These are phyloP conservation scores for Mycena citricolor DNA, from an alignment of 1,284 basidiomycete genomes.

Conservation along the genomic window DNA sequence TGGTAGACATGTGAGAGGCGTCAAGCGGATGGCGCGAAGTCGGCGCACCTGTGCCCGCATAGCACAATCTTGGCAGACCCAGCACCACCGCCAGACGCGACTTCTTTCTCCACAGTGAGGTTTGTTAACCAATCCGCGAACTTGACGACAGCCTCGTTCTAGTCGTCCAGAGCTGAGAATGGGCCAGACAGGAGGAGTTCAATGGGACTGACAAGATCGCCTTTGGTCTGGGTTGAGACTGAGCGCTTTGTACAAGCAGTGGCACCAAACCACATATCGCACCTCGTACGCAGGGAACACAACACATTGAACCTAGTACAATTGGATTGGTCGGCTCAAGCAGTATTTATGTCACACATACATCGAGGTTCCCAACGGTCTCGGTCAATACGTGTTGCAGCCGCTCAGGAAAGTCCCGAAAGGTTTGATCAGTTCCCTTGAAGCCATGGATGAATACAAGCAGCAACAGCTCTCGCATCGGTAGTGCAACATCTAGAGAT, in stretches of 20 bases:
- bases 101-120: slow-evolving; percentile 77
- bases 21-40: slow-evolving; percentile 4
- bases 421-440: slow-evolving; percentile 70
- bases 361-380: slow-evolving; percentile 46
- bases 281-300: slow-evolving; percentile 93
- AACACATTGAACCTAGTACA: slow-evolving; percentile 60
- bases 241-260: neutral
- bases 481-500: too few relatives aligned
- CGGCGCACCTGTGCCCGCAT: slow-evolving; percentile 83
- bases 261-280: slow-evolving; percentile 22
- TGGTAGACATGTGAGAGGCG: slow-evolving; percentile 31
- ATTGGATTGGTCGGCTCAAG: too few relatives aligned
- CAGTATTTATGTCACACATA: neutral
- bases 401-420: slow-evolving; percentile 72
- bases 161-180: neutral
- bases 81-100: slow-evolving; percentile 69
- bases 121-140: slow-evolving; percentile 90
- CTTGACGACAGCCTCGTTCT: slow-evolving; percentile 79
- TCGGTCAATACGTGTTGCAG: slow-evolving; percentile 75
- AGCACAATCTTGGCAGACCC: slow-evolving; percentile 82
- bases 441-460: slow-evolving; percentile 68
- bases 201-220: slow-evolving; percentile 68
- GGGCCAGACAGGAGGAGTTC: slow-evolving; percentile 1
- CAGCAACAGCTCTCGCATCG: slow-evolving; percentile 52
- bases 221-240: slow-evolving; percentile 62